Conservation (phyloP, 106 monocot species). For the Allium sativum region DNA sequence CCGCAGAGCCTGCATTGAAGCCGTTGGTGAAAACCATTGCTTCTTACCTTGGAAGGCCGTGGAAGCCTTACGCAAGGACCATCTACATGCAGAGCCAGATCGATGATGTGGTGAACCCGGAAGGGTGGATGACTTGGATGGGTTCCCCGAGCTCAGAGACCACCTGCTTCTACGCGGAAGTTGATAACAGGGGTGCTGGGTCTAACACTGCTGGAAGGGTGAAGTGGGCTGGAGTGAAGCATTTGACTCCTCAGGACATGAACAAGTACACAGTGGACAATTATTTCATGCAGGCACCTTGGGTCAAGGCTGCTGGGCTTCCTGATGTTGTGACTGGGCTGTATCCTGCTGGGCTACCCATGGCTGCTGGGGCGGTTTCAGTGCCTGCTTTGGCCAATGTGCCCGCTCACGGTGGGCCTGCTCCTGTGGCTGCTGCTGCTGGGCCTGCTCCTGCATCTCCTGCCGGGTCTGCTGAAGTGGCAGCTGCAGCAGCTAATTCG, state of each 20-base stretch:
- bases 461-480: too few species aligned
- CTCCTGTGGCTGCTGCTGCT: neutral
- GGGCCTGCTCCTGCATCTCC: neutral
- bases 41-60: slow-evolving; percentile 44
- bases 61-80: slow-evolving; percentile 40
- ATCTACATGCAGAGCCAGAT: slow-evolving; percentile 24
- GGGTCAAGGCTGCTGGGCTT: slow-evolving; percentile 1
- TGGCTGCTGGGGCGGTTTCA: neutral
- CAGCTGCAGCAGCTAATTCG: too few species aligned
- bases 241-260: neutral
- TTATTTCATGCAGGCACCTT: neutral
- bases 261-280: neutral
- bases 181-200: slow-evolving; percentile 36
- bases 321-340: neutral
- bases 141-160: neutral
- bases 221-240: slow-evolving; percentile 33
- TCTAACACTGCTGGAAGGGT: slow-evolving; percentile 23
- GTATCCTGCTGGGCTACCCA: neutral
- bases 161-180: slow-evolving; percentile 37
- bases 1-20: slow-evolving; percentile 25
- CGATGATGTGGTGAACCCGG: slow-evolving; percentile 25
- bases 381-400: neutral
- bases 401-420: neutral
- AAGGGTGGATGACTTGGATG: slow-evolving; percentile 40
- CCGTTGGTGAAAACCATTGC: slow-evolving; percentile 9